Evolutionary conservation across 2,329 filamentous ascomycete species (phyloP), one percentile per base, ranked within the genome.

Genomic region (Didymella pomorum): DNA sequence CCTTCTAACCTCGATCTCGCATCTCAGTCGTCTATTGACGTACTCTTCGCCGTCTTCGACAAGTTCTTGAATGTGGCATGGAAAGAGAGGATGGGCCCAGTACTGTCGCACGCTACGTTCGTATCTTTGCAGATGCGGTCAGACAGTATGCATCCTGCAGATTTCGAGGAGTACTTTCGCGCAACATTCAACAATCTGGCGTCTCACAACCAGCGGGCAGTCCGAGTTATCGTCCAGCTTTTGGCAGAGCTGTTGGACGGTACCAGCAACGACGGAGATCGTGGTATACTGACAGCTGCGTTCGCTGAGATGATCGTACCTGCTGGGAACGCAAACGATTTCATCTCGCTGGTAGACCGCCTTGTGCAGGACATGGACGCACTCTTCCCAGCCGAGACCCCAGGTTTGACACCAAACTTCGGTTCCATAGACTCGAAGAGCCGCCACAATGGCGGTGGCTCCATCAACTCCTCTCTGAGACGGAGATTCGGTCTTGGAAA

Each of bases 41-140:
- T 94, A 20, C 84, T 98, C 5, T 96, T 97, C 71, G 90, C 91
- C 25, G 90, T 93, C 0, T 98, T 97, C 73, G 93, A 97, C 74
- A 97, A 96, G 61, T 98, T 97, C 67, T 80, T 97, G 60, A 88
- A 87, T 58, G 89, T 93, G 62, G 93, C 91, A 12, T 98, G 94
- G 94, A 88, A 86, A 58, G 90, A 94, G 64, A 89, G 92, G 67
- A 93, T 97, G 83, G 94, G 94, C 0, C 87, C 91, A 3, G 86
- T 98, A 54, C 87, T 98, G 75, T 87, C 91, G 1, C 83, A 86
- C 51, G 83, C 89, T 45, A 84, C 87, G 5, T 82, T 97, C 35
- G 86, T 89, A 56, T 86, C 87, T 1, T 82, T 98, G n/a, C 93
- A 96, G 57, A 83, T 86, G 53, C 80, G 82, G 61, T 79, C 80